A percentile compares a stretch with the other conserved stretches of the same genome.
Evolutionary conservation across 192 early-diverging fungal genomes (phyloP).

Genomic region (Coemansia sp.): DNA sequence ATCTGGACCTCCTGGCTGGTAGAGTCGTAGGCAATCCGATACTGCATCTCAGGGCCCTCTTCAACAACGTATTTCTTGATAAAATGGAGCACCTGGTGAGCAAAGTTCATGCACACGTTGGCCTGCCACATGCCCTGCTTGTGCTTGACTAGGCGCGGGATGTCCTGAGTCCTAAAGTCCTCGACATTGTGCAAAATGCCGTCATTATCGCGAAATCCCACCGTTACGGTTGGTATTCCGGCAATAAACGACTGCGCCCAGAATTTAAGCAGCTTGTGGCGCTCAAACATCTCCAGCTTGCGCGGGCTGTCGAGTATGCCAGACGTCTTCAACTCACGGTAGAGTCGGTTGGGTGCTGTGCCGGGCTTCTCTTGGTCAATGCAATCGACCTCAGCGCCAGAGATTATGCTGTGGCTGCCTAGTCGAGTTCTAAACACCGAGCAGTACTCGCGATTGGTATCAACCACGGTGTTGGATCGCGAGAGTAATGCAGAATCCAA

Average conservation of each 20-base stretch:
- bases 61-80: constrained; percentile 20
- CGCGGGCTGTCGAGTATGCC: constrained; percentile 21
- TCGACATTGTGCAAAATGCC: constrained; percentile 57
- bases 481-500: not conserved
- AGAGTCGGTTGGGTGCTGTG: constrained; percentile 58
- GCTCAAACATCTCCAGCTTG: constrained; percentile 67
- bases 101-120: constrained; percentile 83
- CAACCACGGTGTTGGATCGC: constrained; percentile 46
- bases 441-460: constrained; percentile 89
- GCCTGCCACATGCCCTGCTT: constrained; percentile 75
- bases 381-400: constrained; percentile 96
- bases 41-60: constrained; percentile 35
- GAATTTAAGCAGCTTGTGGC: constrained; percentile 80
- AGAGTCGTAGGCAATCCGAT: constrained; percentile 34
- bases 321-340: constrained; percentile 87
- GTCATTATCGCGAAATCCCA: constrained; percentile 81
- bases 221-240: constrained; percentile 77
- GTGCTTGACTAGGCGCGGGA: constrained; percentile 74
- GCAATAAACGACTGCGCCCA: constrained; percentile 94
- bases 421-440: constrained; percentile 78
- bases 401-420: constrained; percentile 64
- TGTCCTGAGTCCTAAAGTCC: constrained; percentile 71
- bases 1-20: constrained; percentile 16
- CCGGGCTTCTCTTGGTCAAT: constrained; percentile 53
- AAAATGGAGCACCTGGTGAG: constrained; percentile 58